Conservation (phyloP, 352 stramenopile species). For the Phytophthora pseudosyringae region DNA sequence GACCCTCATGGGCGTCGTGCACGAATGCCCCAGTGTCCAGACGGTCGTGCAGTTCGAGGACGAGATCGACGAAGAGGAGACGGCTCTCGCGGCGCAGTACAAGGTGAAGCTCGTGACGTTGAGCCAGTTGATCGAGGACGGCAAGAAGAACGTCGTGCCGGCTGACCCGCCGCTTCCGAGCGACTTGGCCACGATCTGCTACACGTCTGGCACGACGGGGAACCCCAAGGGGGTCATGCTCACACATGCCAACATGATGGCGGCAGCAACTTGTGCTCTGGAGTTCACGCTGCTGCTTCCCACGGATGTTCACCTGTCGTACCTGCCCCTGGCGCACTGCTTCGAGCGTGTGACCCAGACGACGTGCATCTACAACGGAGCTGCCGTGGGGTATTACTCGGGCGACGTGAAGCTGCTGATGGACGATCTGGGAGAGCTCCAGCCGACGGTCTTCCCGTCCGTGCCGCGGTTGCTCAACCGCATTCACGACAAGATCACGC, state of each 20-base stretch:
- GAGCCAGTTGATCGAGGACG: slow-evolving; percentile 41
- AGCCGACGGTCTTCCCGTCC: slow-evolving; percentile 90
- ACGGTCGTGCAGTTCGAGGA: slow-evolving; percentile 63
- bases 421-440: slow-evolving; percentile 89
- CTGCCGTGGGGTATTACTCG: slow-evolving; percentile 91
- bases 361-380: slow-evolving; percentile 65
- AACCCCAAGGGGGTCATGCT: slow-evolving; percentile 77
- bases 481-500: slow-evolving; percentile 93
- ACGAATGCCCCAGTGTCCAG: slow-evolving; percentile 57
- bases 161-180: slow-evolving; percentile 52
- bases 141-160: slow-evolving; percentile 50
- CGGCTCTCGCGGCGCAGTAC: slow-evolving; percentile 33
- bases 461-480: slow-evolving; percentile 95
- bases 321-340: slow-evolving; percentile 94
- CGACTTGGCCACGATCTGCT: slow-evolving; percentile 95
- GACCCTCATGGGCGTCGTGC: slow-evolving; percentile 52
- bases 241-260: slow-evolving; percentile 59
- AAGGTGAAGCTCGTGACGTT: slow-evolving; percentile 53
- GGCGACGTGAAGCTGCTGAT: slow-evolving; percentile 89
- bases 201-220: slow-evolving; percentile 79
- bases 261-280: slow-evolving; percentile 20
- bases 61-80: slow-evolving; percentile 46
- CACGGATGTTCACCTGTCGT: slow-evolving; percentile 82
- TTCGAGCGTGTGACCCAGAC: slow-evolving; percentile 87
- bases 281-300: slow-evolving; percentile 20